Percentiles rank a stretch among this genome's conserved stretches.
Evolutionary conservation across 768 basidiomycete genomes (phyloP).

Genomic region (Dendrothele bispora): DNA sequence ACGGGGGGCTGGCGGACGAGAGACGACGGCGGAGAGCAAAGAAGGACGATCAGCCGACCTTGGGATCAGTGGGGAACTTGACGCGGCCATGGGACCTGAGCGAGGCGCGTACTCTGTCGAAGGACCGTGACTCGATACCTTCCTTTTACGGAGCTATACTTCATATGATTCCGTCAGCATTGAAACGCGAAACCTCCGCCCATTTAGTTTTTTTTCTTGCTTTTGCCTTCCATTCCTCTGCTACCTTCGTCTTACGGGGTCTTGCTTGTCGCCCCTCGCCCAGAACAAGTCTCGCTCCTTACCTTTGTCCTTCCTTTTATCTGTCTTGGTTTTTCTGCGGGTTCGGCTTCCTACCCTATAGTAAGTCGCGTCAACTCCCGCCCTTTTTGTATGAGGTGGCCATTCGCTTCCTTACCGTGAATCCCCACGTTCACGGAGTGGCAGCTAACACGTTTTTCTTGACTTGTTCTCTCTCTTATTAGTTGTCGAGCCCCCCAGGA

Average conservation of each 20-base stretch:
- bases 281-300: slow-evolving; percentile 21
- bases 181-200: slow-evolving; percentile 10
- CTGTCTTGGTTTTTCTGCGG: slow-evolving; percentile 15
- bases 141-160: slow-evolving; percentile 1
- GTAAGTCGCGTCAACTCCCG: slow-evolving; percentile 9
- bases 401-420: too few species aligned
- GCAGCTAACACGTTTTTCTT: background rate
- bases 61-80: too few species aligned
- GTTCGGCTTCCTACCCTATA: background rate
- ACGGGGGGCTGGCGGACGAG: too few species aligned
- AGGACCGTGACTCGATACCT: too few species aligned
- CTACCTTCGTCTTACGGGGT: slow-evolving; percentile 1
- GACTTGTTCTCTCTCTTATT: background rate
- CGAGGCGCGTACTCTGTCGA: too few species aligned
- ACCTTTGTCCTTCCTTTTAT: slow-evolving; percentile 21
- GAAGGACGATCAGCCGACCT: too few species aligned
- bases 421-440: background rate
- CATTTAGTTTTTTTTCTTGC: slow-evolving; percentile 5
- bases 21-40: too few species aligned
- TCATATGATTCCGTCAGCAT: background rate
- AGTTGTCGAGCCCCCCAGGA: too few species aligned
- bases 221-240: slow-evolving; percentile 4
- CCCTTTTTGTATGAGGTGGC: background rate
- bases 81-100: too few species aligned
- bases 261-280: slow-evolving; percentile 11